phyloP scores from a whole-genome alignment of 306 rosid species.

The Cotoneaster glaucophyllus region DNA sequence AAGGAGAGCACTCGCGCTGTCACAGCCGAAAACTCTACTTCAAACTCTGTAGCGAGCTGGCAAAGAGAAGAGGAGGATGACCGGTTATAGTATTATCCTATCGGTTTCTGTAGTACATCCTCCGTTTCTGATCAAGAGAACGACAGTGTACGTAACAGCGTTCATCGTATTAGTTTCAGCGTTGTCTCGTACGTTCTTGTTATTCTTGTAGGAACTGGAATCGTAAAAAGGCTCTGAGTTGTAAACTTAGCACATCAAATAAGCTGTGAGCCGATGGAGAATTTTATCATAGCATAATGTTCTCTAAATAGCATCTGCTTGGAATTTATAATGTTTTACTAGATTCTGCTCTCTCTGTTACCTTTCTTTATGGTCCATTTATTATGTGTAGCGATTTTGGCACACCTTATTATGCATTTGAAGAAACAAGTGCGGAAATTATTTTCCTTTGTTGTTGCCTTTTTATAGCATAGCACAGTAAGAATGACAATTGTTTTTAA shows the following conservation, averaged over 20 bases:
- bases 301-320: not conserved
- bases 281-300: no score
- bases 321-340: not conserved
- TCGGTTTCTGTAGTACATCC: slow-evolving; percentile 6
- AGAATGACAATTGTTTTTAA: not conserved
- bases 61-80: slow-evolving; percentile 29
- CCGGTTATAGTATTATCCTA: slow-evolving; percentile 19
- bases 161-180: slow-evolving; percentile 8
- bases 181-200: slow-evolving; percentile 1
- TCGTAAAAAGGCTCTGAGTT: not conserved
- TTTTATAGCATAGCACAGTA: no score
- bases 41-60: slow-evolving; percentile 47
- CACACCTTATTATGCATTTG: no score
- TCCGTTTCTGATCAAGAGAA: slow-evolving; percentile 31
- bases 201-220: slow-evolving; percentile 22
- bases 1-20: slow-evolving; percentile 64
- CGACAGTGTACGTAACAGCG: slow-evolving; percentile 16
- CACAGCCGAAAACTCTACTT: slow-evolving; percentile 64
- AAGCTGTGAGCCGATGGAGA: no score
- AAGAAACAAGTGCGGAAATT: no score
- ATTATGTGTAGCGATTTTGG: no score
- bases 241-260: no score
- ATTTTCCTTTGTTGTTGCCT: not conserved
- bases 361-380: no score
- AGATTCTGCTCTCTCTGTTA: no score